Evolutionary conservation across 305 asterid species (phyloP).

Genomic region (Fraxinus baroniana): DNA sequence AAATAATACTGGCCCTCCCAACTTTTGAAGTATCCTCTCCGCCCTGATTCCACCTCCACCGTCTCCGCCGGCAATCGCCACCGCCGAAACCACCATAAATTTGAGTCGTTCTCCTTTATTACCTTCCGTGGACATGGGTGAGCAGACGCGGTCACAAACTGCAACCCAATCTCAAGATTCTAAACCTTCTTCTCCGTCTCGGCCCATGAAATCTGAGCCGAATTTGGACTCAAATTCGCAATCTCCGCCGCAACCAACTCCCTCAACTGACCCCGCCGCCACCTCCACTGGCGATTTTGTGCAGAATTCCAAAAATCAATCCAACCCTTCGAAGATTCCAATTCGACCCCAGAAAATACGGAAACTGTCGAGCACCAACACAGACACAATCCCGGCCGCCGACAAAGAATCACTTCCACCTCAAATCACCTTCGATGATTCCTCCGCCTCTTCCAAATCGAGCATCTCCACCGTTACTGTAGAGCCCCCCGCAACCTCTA

Average conservation of each 20-base stretch:
- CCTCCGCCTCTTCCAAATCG: slow-evolving; percentile 18
- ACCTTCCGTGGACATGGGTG: slow-evolving; percentile 36
- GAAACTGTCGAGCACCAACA: slow-evolving; percentile 28
- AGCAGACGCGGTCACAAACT: slow-evolving; percentile 31
- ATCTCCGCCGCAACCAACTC: slow-evolving; percentile 11
- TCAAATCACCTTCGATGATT: neutral
- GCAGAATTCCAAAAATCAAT: slow-evolving; percentile 24
- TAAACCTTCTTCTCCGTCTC: slow-evolving; percentile 7
- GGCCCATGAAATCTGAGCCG: slow-evolving; percentile 24
- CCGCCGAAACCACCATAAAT: slow-evolving; percentile 4
- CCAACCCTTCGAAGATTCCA: slow-evolving; percentile 60
- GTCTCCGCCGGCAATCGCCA: neutral
- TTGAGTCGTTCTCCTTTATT: neutral
- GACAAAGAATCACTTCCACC: slow-evolving; percentile 17
- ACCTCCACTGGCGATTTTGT: neutral
- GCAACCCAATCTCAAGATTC: slow-evolving; percentile 24
- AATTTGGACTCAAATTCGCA: slow-evolving; percentile 21
- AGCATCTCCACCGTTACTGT: neutral
- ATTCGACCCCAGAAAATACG: slow-evolving; percentile 65
- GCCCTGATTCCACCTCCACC: neutral
- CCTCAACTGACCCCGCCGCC: slow-evolving; percentile 1
- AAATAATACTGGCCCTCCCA: neutral
- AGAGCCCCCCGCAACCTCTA: slow-evolving; percentile 1
- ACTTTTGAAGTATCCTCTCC: neutral
- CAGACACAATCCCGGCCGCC: neutral